Evolutionary conservation across 2,329 filamentous ascomycete species (phyloP).

Genomic region (Coccinonectria pachysandricola): DNA sequence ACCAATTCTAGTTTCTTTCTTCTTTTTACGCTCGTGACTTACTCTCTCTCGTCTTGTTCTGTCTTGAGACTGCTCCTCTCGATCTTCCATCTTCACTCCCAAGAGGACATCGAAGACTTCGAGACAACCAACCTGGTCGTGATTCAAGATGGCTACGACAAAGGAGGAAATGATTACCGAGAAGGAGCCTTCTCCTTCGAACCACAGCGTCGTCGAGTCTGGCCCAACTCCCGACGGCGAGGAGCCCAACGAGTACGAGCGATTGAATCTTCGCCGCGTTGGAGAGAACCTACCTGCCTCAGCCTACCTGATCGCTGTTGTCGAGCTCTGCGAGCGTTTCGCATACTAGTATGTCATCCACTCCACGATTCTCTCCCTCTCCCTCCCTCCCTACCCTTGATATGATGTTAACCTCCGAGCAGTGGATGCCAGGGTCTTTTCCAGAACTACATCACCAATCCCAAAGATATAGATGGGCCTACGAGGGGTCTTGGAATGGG

Average conservation of each 20-base stretch:
- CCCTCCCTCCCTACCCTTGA: too few relatives aligned
- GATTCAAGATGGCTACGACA: neutral
- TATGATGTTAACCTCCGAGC: neutral
- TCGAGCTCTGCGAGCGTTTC: slow-evolving; percentile 48
- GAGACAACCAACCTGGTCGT: too few relatives aligned
- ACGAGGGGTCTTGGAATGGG: slow-evolving; percentile 46
- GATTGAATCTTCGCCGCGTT: slow-evolving; percentile 37
- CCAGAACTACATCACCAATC: slow-evolving; percentile 42
- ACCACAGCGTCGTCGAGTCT: slow-evolving; percentile 10
- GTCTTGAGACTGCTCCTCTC: too few relatives aligned
- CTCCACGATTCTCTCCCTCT: too few relatives aligned
- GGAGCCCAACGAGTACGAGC: slow-evolving; percentile 43
- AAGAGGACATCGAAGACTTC: too few relatives aligned
- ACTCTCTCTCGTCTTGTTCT: too few relatives aligned
- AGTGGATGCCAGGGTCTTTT: slow-evolving; percentile 35
- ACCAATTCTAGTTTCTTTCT: too few relatives aligned
- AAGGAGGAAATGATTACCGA: neutral
- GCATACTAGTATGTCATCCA: slow-evolving; percentile 46
- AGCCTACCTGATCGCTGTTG: slow-evolving; percentile 45
- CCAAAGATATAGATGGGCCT: slow-evolving; percentile 26
- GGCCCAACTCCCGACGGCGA: slow-evolving; percentile 32
- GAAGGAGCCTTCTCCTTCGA: neutral
- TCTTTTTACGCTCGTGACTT: too few relatives aligned
- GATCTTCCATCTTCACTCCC: too few relatives aligned
- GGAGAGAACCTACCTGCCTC: slow-evolving; percentile 44